Conservation (phyloP, 495 filamentous ascomycete genomes). For the Cairneyella variabilis region DNA sequence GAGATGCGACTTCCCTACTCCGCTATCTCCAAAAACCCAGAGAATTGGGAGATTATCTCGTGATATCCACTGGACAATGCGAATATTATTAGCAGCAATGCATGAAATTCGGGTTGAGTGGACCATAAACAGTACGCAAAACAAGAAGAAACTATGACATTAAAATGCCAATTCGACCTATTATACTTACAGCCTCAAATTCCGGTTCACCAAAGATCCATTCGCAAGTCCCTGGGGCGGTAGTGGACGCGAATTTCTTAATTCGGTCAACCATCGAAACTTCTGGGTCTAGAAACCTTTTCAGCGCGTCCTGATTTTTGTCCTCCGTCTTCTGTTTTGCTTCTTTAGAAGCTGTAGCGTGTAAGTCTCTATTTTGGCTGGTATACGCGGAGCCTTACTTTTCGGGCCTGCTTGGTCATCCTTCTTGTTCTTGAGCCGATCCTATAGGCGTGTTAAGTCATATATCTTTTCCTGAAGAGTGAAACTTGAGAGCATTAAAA, state of each 20-base stretch:
- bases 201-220: slow-evolving; percentile 4
- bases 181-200: too few relatives aligned
- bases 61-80: background rate
- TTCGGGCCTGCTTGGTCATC: background rate
- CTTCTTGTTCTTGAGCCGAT: background rate
- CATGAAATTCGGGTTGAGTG: too few relatives aligned
- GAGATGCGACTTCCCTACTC: slow-evolving; percentile 5
- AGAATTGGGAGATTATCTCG: background rate
- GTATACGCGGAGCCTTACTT: background rate
- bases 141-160: too few relatives aligned
- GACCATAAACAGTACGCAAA: too few relatives aligned
- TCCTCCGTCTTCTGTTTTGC: background rate
- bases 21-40: slow-evolving; percentile 7
- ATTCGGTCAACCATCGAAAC: background rate
- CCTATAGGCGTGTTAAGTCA: too few relatives aligned
- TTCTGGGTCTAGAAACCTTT: background rate
- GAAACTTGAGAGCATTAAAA: too few relatives aligned
- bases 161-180: too few relatives aligned
- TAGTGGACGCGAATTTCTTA: slow-evolving; percentile 1
- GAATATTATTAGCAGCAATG: too few relatives aligned
- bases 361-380: background rate
- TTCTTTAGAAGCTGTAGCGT: background rate
- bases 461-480: too few relatives aligned
- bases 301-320: background rate
- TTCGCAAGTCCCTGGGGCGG: slow-evolving; percentile 1